These are phyloP conservation scores for Pythium dissimile DNA, from an alignment of 352 stramenopile species.

Conservation along the genomic window DNA sequence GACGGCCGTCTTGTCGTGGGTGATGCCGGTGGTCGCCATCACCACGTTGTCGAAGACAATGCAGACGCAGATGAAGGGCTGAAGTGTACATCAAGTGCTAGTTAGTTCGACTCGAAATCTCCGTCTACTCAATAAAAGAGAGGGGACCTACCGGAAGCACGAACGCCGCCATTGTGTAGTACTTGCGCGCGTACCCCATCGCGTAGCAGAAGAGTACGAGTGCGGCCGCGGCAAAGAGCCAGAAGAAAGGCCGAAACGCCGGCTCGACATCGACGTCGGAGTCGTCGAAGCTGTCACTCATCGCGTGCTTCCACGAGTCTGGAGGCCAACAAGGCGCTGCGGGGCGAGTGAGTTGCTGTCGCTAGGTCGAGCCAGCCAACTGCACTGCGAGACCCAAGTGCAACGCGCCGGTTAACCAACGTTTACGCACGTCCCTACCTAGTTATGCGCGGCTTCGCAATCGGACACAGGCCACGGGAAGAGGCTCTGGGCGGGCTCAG, in stretches of 20 bases:
- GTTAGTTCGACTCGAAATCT: too few species aligned
- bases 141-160: conserved; percentile 55
- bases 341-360: too few species aligned
- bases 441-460: neutral
- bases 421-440: neutral
- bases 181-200: conserved; percentile 72
- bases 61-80: conserved; percentile 82
- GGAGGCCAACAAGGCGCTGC: neutral
- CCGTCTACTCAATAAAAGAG: too few species aligned
- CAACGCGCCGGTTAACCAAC: too few species aligned
- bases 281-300: neutral
- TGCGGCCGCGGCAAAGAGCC: conserved; percentile 53
- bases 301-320: too few species aligned
- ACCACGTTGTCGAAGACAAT: conserved; percentile 78
- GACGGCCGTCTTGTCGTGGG: conserved; percentile 46
- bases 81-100: too few species aligned
- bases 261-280: conserved; percentile 44
- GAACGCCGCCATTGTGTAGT: conserved; percentile 68
- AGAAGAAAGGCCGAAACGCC: conserved; percentile 62
- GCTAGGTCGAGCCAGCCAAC: neutral
- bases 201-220: conserved; percentile 74
- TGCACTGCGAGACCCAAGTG: too few species aligned
- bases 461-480: conserved; percentile 5
- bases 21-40: conserved; percentile 72
- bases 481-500: conserved; percentile 13